A percentile compares a stretch with the other conserved stretches of the same genome.
These are phyloP conservation scores for Xylariaceae sp. DNA, from an alignment of 2,329 filamentous ascomycete species.

Conservation along the genomic window DNA sequence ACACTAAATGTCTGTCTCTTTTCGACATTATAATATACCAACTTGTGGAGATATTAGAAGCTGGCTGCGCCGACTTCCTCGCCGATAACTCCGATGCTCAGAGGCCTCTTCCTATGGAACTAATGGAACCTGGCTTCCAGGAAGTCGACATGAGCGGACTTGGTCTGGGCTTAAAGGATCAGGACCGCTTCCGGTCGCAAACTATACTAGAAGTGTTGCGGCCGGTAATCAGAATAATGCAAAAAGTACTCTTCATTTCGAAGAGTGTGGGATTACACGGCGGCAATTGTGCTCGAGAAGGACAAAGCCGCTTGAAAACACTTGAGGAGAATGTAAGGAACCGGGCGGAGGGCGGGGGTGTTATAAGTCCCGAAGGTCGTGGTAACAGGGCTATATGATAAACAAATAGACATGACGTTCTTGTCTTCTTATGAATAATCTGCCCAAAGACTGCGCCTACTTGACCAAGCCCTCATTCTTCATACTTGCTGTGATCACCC, in stretches of 20 bases:
- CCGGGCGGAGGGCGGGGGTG: neutral
- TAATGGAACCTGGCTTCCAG: slow-evolving; percentile 3
- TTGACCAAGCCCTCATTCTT: neutral
- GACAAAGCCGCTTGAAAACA: neutral
- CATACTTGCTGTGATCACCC: neutral
- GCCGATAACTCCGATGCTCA: neutral
- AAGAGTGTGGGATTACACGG: neutral
- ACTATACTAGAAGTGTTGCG: slow-evolving; percentile 3
- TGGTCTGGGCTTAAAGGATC: neutral
- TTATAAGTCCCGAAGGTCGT: neutral
- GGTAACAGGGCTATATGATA: neutral
- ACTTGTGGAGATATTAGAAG: neutral
- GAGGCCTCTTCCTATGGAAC: neutral
- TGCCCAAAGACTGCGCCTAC: neutral
- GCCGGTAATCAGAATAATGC: slow-evolving; percentile 6
- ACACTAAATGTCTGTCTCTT: slow-evolving; percentile 3
- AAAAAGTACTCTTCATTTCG: slow-evolving; percentile 4
- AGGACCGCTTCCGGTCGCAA: slow-evolving; percentile 4
- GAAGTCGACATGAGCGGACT: slow-evolving; percentile 4
- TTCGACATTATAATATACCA: slow-evolving; percentile 8
- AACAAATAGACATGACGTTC: slow-evolving; percentile 2
- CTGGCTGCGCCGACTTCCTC: slow-evolving; percentile 5
- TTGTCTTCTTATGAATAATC: slow-evolving; percentile 1
- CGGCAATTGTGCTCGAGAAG: slow-evolving; percentile 1
- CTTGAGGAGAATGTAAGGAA: slow-evolving; percentile 3